These are phyloP conservation scores for Hordeum pubiflorum DNA, from an alignment of 202 grass and related monocot genomes.

Conservation along the genomic window DNA sequence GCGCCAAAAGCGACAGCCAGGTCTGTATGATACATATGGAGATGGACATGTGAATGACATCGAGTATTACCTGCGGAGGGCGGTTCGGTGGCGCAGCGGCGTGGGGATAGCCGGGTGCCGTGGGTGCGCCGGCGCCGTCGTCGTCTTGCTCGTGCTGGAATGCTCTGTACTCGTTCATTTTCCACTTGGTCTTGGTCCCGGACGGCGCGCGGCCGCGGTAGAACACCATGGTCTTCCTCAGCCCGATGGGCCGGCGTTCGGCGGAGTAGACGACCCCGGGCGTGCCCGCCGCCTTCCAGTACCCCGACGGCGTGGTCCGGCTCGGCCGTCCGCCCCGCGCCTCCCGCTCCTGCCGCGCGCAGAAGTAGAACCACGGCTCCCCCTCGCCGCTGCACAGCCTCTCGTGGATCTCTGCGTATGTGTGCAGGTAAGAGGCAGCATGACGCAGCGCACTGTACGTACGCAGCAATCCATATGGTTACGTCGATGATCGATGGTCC, in stretches of 20 bases:
- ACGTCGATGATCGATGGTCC: not conserved
- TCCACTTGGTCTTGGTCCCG: constrained; percentile 67
- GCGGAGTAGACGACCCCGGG: constrained; percentile 56
- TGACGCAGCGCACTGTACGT: not conserved
- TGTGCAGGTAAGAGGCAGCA: not conserved
- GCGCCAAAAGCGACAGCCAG: constrained; percentile 15
- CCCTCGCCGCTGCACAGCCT: constrained; percentile 14
- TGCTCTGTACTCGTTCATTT: constrained; percentile 80
- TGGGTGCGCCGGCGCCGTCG: not conserved
- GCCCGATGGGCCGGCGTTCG: constrained; percentile 41
- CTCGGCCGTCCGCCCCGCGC: constrained; percentile 63
- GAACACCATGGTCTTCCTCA: constrained; percentile 93
- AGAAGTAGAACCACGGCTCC: constrained; percentile 88
- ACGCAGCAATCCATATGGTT: not conserved
- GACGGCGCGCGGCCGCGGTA: constrained; percentile 60
- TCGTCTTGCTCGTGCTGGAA: constrained; percentile 22
- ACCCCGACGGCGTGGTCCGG: constrained; percentile 70
- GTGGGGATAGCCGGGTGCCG: not conserved
- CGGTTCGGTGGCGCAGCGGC: not conserved
- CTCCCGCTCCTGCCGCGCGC: constrained; percentile 72
- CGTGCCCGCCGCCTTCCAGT: constrained; percentile 93
- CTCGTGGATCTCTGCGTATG: constrained; percentile 35
- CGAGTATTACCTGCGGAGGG: constrained; percentile 13
- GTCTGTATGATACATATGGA: constrained; percentile 2
- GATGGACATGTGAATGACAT: constrained; percentile 8